Conservation (phyloP, 148 eudicot species). For the Rhododendron kiyosumense region DNA sequence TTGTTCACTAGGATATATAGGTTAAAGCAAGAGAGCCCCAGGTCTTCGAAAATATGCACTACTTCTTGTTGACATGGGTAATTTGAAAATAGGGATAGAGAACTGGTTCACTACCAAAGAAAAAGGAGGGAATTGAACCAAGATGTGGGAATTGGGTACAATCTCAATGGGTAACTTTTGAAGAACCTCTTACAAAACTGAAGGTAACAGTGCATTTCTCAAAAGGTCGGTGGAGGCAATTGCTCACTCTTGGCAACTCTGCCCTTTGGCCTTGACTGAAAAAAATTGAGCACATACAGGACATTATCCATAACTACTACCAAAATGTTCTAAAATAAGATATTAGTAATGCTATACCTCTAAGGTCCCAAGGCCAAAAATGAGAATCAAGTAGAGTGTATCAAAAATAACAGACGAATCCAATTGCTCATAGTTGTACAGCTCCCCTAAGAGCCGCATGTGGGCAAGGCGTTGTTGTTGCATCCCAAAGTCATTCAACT, state of each 20-base stretch:
- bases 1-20: too few species aligned
- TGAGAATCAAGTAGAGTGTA: conserved; percentile 81
- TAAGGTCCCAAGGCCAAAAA: conserved; percentile 79
- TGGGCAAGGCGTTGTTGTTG: conserved; percentile 89
- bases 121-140: neutral
- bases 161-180: neutral
- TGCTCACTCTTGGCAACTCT: neutral
- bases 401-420: conserved; percentile 95
- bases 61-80: neutral
- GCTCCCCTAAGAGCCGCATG: conserved; percentile 96
- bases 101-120: neutral
- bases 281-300: neutral
- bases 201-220: neutral
- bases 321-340: neutral
- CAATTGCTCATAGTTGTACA: conserved; percentile 91
- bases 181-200: neutral
- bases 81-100: neutral
- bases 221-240: neutral
- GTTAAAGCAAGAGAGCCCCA: neutral
- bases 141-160: neutral
- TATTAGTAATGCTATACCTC: conserved; percentile 54
- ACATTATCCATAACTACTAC: neutral
- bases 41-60: neutral
- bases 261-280: neutral
- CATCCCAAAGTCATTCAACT: conserved; percentile 91